Percentiles rank a stretch among this genome's conserved stretches.
Conservation (phyloP, 2,329 filamentous ascomycete genomes). For the Diaporthe sp. region DNA sequence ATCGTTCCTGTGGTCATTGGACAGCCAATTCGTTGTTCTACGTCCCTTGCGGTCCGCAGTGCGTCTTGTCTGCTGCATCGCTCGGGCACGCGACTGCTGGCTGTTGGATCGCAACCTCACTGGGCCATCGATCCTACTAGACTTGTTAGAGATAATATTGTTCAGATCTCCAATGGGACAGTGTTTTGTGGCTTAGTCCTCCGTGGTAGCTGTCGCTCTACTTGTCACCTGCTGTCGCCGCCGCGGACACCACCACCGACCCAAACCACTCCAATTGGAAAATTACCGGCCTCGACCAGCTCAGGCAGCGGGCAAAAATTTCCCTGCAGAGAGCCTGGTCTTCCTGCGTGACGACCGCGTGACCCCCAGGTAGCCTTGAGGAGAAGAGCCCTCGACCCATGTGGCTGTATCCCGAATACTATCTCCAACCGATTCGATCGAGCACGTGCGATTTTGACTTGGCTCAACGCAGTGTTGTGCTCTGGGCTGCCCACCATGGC, state of each 20-base stretch:
- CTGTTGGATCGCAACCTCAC: not conserved
- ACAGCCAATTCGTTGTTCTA: not conserved
- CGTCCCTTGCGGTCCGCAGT: not conserved
- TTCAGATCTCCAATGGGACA: not conserved
- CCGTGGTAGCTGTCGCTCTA: not conserved
- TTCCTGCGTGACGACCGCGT: not conserved
- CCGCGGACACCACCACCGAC: not conserved
- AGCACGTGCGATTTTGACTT: conserved; percentile 24
- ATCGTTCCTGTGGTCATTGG: not conserved
- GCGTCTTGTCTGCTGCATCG: not conserved
- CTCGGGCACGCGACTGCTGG: not conserved
- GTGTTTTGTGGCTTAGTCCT: not conserved
- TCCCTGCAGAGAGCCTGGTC: not conserved
- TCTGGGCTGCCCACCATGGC: conserved; percentile 54
- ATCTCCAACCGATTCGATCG: not conserved
- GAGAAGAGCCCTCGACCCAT: conserved; percentile 12
- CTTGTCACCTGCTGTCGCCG: not conserved
- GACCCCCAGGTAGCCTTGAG: not conserved
- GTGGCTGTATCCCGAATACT: conserved; percentile 4
- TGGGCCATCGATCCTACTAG: not conserved
- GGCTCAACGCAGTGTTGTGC: conserved; percentile 37
- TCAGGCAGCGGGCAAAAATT: not conserved
- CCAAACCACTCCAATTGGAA: not conserved
- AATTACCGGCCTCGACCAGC: not conserved
- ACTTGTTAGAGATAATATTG: not conserved